Evolutionary conservation across 2,329 filamentous ascomycete genomes (phyloP).

Genomic region (Phaeoacremonium minimum): DNA sequence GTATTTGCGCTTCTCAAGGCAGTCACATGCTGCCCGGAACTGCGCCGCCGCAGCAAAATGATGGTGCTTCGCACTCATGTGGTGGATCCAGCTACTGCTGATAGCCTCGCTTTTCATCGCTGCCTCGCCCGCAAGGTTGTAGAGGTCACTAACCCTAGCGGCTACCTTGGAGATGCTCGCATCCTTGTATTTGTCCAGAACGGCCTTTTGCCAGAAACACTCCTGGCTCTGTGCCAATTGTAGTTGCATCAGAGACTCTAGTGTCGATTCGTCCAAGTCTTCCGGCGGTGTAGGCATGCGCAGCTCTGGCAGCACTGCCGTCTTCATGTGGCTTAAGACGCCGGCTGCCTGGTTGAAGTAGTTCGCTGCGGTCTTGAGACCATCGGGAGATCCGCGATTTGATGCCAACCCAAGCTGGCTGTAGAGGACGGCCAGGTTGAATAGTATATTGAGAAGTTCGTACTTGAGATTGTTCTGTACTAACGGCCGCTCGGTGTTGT

Average conservation of each 20-base stretch:
- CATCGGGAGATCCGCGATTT: slow-evolving; percentile 74
- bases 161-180: slow-evolving; percentile 87
- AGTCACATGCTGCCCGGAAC: slow-evolving; percentile 85
- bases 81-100: slow-evolving; percentile 94
- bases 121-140: slow-evolving; percentile 76
- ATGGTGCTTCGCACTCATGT: slow-evolving; percentile 94
- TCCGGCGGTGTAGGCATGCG: slow-evolving; percentile 79
- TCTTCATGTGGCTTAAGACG: slow-evolving; percentile 74
- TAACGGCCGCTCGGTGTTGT: slow-evolving; percentile 73
- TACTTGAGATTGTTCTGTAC: slow-evolving; percentile 66
- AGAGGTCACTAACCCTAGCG: slow-evolving; percentile 84
- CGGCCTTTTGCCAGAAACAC: slow-evolving; percentile 97
- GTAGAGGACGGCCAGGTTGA: slow-evolving; percentile 90
- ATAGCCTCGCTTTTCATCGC: slow-evolving; percentile 86
- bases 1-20: slow-evolving; percentile 88
- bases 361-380: slow-evolving; percentile 81
- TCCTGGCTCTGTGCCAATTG: slow-evolving; percentile 92
- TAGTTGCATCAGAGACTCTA: slow-evolving; percentile 78
- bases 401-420: slow-evolving; percentile 83
- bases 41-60: slow-evolving; percentile 96
- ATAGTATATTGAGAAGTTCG: slow-evolving; percentile 88
- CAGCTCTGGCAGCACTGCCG: slow-evolving; percentile 74
- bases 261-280: slow-evolving; percentile 87
- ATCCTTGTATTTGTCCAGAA: slow-evolving; percentile 91
- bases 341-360: slow-evolving; percentile 88